A percentile compares a stretch with the other conserved stretches of the same genome.
These are phyloP conservation scores for Ilex paraguariensis DNA, from an alignment of 305 asterid genomes.

Conservation along the genomic window DNA sequence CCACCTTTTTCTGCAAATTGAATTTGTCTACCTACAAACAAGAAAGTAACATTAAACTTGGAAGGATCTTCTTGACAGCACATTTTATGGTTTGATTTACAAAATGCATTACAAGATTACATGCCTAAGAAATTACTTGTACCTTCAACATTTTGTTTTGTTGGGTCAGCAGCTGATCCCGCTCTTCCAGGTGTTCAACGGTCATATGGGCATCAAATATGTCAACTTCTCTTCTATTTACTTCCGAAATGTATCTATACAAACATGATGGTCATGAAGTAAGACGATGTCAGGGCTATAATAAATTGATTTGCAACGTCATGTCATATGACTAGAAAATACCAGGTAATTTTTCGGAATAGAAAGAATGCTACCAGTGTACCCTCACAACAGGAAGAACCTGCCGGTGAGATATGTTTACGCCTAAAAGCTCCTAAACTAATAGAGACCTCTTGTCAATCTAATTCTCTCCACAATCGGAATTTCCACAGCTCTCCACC, in stretches of 20 bases:
- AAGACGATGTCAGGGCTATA: background rate
- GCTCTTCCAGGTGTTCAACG: conserved; percentile 63
- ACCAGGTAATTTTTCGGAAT: background rate
- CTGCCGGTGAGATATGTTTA: background rate
- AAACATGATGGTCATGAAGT: conserved; percentile 4
- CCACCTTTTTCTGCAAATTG: conserved; percentile 57
- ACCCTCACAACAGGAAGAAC: background rate
- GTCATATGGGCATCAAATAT: conserved; percentile 43
- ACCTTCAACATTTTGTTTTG: conserved; percentile 89
- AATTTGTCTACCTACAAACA: conserved; percentile 56
- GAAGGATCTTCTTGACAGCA: conserved; percentile 1
- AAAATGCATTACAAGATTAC: too few species aligned
- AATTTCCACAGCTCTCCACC: too few species aligned
- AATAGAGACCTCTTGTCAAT: too few species aligned
- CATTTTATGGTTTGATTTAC: conserved; percentile 10
- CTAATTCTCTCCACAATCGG: too few species aligned
- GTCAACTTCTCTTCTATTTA: conserved; percentile 48
- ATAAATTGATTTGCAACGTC: background rate
- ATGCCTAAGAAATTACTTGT: conserved; percentile 3
- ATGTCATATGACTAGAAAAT: conserved; percentile 1
- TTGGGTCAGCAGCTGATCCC: conserved; percentile 67
- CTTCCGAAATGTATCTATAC: conserved; percentile 56
- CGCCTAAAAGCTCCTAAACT: too few species aligned
- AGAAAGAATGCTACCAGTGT: background rate
- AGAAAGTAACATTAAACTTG: background rate